These are phyloP conservation scores for Fraxinus latifolia DNA, from an alignment of 305 asterid species.

Conservation along the genomic window DNA sequence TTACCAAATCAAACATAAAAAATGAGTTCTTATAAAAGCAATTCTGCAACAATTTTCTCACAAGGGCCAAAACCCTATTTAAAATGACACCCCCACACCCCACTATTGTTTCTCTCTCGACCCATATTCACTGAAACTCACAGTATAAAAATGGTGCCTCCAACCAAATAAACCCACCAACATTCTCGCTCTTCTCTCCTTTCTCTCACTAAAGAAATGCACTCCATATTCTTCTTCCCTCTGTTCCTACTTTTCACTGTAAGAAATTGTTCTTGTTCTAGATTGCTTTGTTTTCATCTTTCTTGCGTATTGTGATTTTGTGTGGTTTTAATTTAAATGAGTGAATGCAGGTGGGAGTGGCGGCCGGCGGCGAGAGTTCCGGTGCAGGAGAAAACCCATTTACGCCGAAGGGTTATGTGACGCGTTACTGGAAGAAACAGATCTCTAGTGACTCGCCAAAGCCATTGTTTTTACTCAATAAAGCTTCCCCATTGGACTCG, in stretches of 20 bases:
- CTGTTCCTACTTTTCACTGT: slow-evolving; percentile 38
- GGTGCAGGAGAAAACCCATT: slow-evolving; percentile 50
- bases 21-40: not conserved
- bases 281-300: not conserved
- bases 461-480: slow-evolving; percentile 58
- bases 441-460: slow-evolving; percentile 60
- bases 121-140: slow-evolving; percentile 9
- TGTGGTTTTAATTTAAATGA: not conserved
- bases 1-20: not conserved
- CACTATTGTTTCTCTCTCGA: not conserved
- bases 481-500: slow-evolving; percentile 68
- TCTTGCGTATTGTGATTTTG: not conserved
- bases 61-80: too few relatives aligned
- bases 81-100: not conserved
- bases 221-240: slow-evolving; percentile 18
- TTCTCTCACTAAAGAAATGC: slow-evolving; percentile 30
- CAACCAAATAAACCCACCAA: slow-evolving; percentile 36
- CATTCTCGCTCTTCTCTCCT: slow-evolving; percentile 24
- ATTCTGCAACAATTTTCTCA: not conserved
- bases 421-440: slow-evolving; percentile 73
- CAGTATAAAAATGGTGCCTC: slow-evolving; percentile 44
- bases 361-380: slow-evolving; percentile 23
- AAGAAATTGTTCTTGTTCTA: slow-evolving; percentile 14
- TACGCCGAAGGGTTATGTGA: slow-evolving; percentile 57
- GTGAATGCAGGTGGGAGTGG: slow-evolving; percentile 48